A percentile compares a stretch with the other conserved stretches of the same genome.
Evolutionary conservation across 164 flowering plant species (phyloP).

Genomic region (Magnolia kwangsiensis): DNA sequence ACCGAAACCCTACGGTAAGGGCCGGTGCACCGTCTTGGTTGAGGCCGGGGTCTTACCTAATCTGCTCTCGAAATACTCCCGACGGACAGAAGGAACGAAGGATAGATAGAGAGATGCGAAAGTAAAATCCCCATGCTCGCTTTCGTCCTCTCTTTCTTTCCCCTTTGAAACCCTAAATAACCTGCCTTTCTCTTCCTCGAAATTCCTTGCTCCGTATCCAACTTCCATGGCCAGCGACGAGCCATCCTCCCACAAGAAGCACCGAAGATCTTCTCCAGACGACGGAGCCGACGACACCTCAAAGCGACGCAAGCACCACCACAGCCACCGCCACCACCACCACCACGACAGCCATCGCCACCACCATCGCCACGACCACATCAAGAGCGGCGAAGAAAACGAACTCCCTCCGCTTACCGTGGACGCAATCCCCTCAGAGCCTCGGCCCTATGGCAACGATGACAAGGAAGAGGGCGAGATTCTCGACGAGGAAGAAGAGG

Average conservation of each 20-base stretch:
- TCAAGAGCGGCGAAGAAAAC: constrained; percentile 29
- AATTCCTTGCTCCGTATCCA: not conserved
- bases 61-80: too few species aligned
- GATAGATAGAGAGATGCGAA: too few species aligned
- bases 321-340: constrained; percentile 29
- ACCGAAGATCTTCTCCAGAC: constrained; percentile 31
- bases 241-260: constrained; percentile 15
- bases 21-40: too few species aligned
- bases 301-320: constrained; percentile 82
- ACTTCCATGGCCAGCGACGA: constrained; percentile 53
- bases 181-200: not conserved
- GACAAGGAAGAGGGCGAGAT: constrained; percentile 98
- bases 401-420: constrained; percentile 12
- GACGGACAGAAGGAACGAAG: too few species aligned
- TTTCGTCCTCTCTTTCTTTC: not conserved
- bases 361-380: constrained; percentile 46
- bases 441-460: constrained; percentile 16
- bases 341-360: constrained; percentile 49
- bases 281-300: constrained; percentile 53
- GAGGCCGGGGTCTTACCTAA: too few species aligned
- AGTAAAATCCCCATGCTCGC: constrained; percentile 1
- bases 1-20: too few species aligned
- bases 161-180: not conserved
- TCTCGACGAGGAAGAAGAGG: constrained; percentile 61
- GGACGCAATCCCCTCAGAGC: not conserved